These are phyloP conservation scores for Stenocarpella maydis DNA, from an alignment of 2,329 filamentous ascomycete genomes.

Conservation along the genomic window DNA sequence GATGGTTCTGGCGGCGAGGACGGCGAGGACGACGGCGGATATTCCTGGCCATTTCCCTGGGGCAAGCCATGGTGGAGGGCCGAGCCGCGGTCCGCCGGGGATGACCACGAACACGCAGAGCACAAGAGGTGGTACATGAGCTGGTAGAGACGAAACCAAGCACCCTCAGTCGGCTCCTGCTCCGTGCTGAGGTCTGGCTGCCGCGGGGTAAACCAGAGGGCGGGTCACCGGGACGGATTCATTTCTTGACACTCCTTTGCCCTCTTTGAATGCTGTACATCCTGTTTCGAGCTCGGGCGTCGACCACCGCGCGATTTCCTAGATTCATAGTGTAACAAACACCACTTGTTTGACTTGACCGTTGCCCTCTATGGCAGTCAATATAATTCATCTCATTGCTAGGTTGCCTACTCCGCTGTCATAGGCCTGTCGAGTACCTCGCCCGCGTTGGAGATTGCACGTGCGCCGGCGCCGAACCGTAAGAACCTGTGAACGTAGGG, in stretches of 20 bases:
- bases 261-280: slow-evolving; percentile 4
- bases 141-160: not conserved
- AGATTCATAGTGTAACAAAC: slow-evolving; percentile 7
- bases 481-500: not conserved
- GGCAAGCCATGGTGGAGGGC: not conserved
- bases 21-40: not conserved
- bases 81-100: not conserved
- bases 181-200: not conserved
- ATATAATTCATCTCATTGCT: slow-evolving; percentile 7
- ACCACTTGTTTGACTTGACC: not conserved
- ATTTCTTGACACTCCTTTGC: slow-evolving; percentile 34
- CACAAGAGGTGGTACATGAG: slow-evolving; percentile 27
- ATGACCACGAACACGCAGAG: not conserved
- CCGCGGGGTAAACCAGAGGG: not conserved
- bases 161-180: not conserved
- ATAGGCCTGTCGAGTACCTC: not conserved
- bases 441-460: not conserved
- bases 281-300: not conserved
- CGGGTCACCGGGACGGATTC: slow-evolving; percentile 2
- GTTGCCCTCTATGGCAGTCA: not conserved
- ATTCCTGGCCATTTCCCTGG: slow-evolving; percentile 2
- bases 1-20: slow-evolving; percentile 2
- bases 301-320: not conserved
- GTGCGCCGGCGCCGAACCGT: not conserved
- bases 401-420: not conserved